Conservation (phyloP, 2,329 filamentous ascomycete genomes). For the Cladosporium sp. region DNA sequence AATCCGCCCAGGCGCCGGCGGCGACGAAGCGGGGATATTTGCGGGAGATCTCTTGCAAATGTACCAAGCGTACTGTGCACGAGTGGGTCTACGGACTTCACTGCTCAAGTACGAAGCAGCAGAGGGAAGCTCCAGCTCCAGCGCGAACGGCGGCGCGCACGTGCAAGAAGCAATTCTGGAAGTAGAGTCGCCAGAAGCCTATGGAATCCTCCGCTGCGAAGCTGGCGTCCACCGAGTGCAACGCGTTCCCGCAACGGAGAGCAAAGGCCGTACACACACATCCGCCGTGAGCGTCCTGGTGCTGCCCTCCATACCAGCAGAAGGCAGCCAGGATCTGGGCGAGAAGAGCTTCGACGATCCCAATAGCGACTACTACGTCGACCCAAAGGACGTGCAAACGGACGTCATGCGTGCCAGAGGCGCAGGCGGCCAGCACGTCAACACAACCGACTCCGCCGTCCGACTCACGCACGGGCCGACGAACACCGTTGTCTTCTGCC, state of each 20-base stretch:
- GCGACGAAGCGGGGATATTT: constrained; percentile 85
- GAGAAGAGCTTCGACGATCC: constrained; percentile 69
- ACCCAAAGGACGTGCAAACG: constrained; percentile 70
- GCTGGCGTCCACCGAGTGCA: constrained; percentile 94
- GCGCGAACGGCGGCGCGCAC: constrained; percentile 56
- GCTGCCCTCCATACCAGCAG: constrained; percentile 70
- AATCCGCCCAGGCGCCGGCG: constrained; percentile 85
- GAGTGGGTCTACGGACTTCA: constrained; percentile 58
- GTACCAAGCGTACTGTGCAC: constrained; percentile 75
- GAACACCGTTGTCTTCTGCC: constrained; percentile 80
- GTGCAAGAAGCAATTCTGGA: constrained; percentile 86
- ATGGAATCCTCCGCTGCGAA: constrained; percentile 75
- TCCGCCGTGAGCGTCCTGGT: constrained; percentile 90
- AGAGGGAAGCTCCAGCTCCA: constrained; percentile 50
- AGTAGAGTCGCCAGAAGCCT: constrained; percentile 68
- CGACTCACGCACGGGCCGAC: constrained; percentile 87
- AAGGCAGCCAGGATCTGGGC: constrained; percentile 41
- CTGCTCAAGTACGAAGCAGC: constrained; percentile 75
- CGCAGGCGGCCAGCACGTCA: constrained; percentile 95
- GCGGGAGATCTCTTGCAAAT: constrained; percentile 81
- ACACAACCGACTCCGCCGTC: constrained; percentile 95
- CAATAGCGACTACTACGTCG: constrained; percentile 83
- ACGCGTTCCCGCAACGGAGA: constrained; percentile 85
- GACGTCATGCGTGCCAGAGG: constrained; percentile 91
- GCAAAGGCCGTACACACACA: constrained; percentile 85